phyloP scores from a whole-genome alignment of 2,329 filamentous ascomycete genomes.

The Coniochaeta ligniaria region DNA sequence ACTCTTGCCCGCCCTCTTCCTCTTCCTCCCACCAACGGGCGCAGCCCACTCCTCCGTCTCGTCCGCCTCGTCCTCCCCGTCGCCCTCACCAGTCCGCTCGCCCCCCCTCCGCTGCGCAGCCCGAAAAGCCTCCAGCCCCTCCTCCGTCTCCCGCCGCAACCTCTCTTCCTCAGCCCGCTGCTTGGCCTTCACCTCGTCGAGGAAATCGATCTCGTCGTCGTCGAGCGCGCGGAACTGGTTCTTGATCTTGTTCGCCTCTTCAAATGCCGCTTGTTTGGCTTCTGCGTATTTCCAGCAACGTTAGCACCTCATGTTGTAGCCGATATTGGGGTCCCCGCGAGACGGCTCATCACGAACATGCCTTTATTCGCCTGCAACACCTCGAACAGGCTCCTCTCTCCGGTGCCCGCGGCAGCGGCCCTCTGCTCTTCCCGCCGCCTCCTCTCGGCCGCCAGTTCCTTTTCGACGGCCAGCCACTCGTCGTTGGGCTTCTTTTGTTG shows the following conservation, averaged over 20 bases:
- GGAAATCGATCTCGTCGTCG: constrained; percentile 71
- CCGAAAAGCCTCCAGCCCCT: constrained; percentile 48
- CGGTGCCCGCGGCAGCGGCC: constrained; percentile 28
- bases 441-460: constrained; percentile 55
- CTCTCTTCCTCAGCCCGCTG: constrained; percentile 47
- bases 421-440: constrained; percentile 44
- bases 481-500: constrained; percentile 9
- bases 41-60: constrained; percentile 15
- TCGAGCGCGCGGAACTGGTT: constrained; percentile 75
- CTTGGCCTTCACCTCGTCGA: constrained; percentile 50
- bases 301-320: not conserved
- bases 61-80: constrained; percentile 10
- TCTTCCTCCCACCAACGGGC: constrained; percentile 21
- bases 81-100: constrained; percentile 3
- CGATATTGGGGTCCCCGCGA: too few species aligned
- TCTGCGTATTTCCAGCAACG: constrained; percentile 31
- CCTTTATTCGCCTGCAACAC: constrained; percentile 77
- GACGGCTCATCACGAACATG: constrained; percentile 19
- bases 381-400: constrained; percentile 63
- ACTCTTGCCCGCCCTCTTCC: constrained; percentile 27
- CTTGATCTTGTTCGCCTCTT: constrained; percentile 62
- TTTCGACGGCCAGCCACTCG: constrained; percentile 60
- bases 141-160: constrained; percentile 47
- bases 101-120: constrained; percentile 32
- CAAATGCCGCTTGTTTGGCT: constrained; percentile 76